Base-by-base conservation (phyloP, 2,329 filamentous ascomycete genomes). In the Cadophora sp. region DNA sequence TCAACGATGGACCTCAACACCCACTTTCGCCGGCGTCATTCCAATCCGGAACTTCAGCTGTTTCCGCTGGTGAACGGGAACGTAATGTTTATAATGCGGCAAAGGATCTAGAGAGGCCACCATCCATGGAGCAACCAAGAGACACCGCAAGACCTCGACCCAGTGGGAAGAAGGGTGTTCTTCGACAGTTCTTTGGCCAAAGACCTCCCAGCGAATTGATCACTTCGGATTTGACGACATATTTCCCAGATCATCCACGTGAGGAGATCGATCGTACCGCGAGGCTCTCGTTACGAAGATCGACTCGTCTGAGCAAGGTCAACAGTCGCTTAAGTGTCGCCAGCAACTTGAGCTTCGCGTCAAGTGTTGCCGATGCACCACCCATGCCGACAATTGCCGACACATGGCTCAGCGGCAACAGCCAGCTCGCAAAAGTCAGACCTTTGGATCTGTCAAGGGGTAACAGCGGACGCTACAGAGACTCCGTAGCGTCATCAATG, bases 181-280 rank as follows among this genome's bases (percentile, higher is more conserved):
- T 94, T 56, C 89, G 92, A 72, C 91, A 92, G 72, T 98, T 98
- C 80, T 96, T 97, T 75, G 95, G 95, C 40, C 90, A 96, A 72
- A 87, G 96, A 74, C 96, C 96, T 22, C 96, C 96, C 1, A 98
- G 95, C 81, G 96, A 99, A 82, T 87, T 99, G 78, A 99, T 99
- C 77, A 95, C 95, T 29, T 97, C 96, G 26, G 96, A 99, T 78
- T 84, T 99, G 68, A 96, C 93, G 1, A 97, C 94, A 0, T 99
- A 98, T 83, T 99, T 99, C 85, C 96, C 96, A 0, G 94, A 97
- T 76, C 95, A 98, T 76, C 90, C 94, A 61, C 90, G 93, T 66
- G 94, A 97, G 78, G 93, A 97, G 74, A 97, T 99, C 77, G 96
- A 98, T 79, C 92, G 94, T 74, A 98, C 96, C 0, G 94, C 97